phyloP scores from a whole-genome alignment of 768 basidiomycete genomes.

The Psilocybe cubensis region DNA sequence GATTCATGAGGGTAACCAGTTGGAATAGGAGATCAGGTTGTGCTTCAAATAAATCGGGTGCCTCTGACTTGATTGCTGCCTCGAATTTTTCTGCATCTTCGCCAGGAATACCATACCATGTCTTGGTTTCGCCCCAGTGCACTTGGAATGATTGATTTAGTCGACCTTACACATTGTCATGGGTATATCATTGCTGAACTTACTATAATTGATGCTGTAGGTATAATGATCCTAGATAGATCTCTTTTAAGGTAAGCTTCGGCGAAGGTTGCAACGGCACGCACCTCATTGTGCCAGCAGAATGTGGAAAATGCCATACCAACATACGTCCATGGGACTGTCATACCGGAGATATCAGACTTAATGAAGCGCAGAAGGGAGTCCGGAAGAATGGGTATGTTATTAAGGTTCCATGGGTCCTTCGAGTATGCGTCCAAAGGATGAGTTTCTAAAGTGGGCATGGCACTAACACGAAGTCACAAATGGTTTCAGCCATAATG shows the following conservation, averaged over 20 bases:
- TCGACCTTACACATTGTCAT: slow-evolving; percentile 5
- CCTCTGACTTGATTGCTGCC: slow-evolving; percentile 91
- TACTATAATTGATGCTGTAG: slow-evolving; percentile 93
- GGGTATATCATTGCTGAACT: slow-evolving; percentile 33
- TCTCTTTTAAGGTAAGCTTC: background rate
- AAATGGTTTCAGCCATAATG: background rate
- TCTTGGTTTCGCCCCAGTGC: slow-evolving; percentile 99
- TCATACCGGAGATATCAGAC: slow-evolving; percentile 99
- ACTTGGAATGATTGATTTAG: slow-evolving; percentile 49
- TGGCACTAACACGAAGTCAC: slow-evolving; percentile 59
- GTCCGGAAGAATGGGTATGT: slow-evolving; percentile 90
- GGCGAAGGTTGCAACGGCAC: slow-evolving; percentile 13
- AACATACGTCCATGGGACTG: slow-evolving; percentile 98
- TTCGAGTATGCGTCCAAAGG: slow-evolving; percentile 85
- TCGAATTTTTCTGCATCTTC: slow-evolving; percentile 95
- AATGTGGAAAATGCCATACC: slow-evolving; percentile 99
- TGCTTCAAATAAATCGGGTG: slow-evolving; percentile 96
- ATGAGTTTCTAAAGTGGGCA: slow-evolving; percentile 95
- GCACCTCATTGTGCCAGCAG: slow-evolving; percentile 98
- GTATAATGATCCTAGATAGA: slow-evolving; percentile 89
- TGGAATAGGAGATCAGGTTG: slow-evolving; percentile 98
- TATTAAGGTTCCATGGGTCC: slow-evolving; percentile 98
- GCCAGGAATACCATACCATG: slow-evolving; percentile 99
- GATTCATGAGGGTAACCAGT: slow-evolving; percentile 97
- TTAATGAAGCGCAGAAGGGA: slow-evolving; percentile 97